Conservation (phyloP, 805 yeast species). For the Monosporozyma aquatica region DNA sequence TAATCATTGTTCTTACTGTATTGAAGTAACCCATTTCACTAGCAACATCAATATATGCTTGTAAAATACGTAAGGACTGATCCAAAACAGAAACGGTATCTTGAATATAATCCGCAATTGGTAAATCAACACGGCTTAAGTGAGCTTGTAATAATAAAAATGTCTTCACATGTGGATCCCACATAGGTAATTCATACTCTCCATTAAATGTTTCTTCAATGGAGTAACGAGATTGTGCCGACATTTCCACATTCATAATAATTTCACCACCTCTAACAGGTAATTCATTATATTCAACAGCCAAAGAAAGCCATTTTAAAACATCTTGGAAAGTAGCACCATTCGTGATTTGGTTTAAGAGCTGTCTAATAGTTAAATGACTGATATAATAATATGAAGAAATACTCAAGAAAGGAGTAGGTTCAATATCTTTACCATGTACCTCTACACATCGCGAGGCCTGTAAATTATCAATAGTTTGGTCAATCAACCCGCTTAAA, state of each 20-base stretch:
- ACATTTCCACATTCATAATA: slow-evolving; percentile 73
- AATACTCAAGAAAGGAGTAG: slow-evolving; percentile 78
- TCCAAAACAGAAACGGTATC: slow-evolving; percentile 90
- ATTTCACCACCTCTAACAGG: slow-evolving; percentile 93
- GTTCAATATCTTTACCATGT: slow-evolving; percentile 38
- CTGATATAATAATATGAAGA: slow-evolving; percentile 90
- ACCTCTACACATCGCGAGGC: slow-evolving; percentile 62
- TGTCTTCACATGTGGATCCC: slow-evolving; percentile 79
- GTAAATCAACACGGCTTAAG: slow-evolving; percentile 69
- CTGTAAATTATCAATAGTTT: slow-evolving; percentile 53
- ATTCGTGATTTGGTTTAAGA: slow-evolving; percentile 44
- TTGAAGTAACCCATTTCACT: slow-evolving; percentile 69
- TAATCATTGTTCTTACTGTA: slow-evolving; percentile 53
- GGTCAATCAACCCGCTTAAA: slow-evolving; percentile 58
- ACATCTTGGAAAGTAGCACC: slow-evolving; percentile 37
- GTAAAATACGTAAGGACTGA: slow-evolving; percentile 87
- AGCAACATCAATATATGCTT: slow-evolving; percentile 84
- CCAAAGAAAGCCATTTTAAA: slow-evolving; percentile 39
- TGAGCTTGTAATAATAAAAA: slow-evolving; percentile 79
- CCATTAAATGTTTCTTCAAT: slow-evolving; percentile 51
- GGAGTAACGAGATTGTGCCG: slow-evolving; percentile 60
- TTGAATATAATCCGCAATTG: slow-evolving; percentile 90
- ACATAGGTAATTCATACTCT: slow-evolving; percentile 53
- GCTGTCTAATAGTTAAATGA: slow-evolving; percentile 72
- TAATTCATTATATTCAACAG: slow-evolving; percentile 76